A percentile compares a stretch with the other conserved stretches of the same genome.
Evolutionary conservation across 495 filamentous ascomycete species (phyloP).

Genomic region (Penicillium ucsense): DNA sequence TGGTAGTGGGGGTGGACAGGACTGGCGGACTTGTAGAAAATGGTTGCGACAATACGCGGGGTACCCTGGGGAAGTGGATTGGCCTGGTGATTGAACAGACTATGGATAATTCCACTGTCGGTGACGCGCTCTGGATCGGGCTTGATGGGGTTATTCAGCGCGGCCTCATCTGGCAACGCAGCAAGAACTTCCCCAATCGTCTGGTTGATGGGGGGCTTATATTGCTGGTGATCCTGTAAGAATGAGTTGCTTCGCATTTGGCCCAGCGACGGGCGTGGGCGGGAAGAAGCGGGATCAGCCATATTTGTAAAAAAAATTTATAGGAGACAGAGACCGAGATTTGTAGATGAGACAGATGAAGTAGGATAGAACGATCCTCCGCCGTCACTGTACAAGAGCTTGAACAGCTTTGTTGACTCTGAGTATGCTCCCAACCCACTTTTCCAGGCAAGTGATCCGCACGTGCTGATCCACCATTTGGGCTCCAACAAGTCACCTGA

Average conservation of each 20-base stretch:
- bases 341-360: no score
- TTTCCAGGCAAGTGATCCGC: no score
- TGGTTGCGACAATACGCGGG: slow-evolving; percentile 35
- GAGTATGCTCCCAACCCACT: no score
- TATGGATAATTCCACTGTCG: slow-evolving; percentile 37
- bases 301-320: slow-evolving; percentile 9
- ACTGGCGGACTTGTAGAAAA: slow-evolving; percentile 37
- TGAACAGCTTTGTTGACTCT: no score
- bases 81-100: slow-evolving; percentile 31
- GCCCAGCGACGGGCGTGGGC: slow-evolving; percentile 33
- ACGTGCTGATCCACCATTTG: no score
- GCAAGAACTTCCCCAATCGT: slow-evolving; percentile 36
- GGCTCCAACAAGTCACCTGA: no score
- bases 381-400: no score
- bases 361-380: no score
- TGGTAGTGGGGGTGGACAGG: slow-evolving; percentile 36
- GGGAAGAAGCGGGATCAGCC: slow-evolving; percentile 22
- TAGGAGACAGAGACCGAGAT: background rate
- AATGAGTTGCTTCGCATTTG: slow-evolving; percentile 59
- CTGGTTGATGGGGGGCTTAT: slow-evolving; percentile 48
- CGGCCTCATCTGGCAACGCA: slow-evolving; percentile 14
- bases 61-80: slow-evolving; percentile 29
- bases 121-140: slow-evolving; percentile 34
- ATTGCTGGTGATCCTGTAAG: slow-evolving; percentile 65
- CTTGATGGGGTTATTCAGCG: slow-evolving; percentile 32